Conservation (phyloP, 345 rosid genomes). For the Eucalyptus regnans region DNA sequence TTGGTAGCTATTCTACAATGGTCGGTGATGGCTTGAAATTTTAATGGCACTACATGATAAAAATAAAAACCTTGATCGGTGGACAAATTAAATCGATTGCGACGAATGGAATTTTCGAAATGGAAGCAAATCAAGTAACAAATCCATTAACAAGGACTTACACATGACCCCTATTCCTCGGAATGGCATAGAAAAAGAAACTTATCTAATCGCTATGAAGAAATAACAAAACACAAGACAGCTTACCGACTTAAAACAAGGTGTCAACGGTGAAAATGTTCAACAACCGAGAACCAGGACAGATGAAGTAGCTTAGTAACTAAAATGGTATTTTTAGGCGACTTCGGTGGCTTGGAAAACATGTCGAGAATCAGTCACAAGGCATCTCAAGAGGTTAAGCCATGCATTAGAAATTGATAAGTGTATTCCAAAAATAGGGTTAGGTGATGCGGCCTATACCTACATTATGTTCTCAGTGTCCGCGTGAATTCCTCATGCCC, state of each 20-base stretch:
- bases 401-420: not conserved
- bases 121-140: not conserved
- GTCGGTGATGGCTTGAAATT: not conserved
- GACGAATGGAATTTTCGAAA: not conserved
- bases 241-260: not conserved
- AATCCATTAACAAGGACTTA: not conserved
- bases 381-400: not conserved
- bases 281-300: not conserved
- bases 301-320: not conserved
- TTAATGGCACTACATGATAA: not conserved
- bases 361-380: not conserved
- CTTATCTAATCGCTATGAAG: not conserved
- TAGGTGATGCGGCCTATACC: not conserved
- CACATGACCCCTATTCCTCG: not conserved
- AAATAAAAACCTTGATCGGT: not conserved
- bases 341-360: not conserved
- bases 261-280: not conserved
- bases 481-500: not conserved
- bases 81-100: fast-evolving
- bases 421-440: not conserved
- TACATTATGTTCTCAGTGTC: not conserved
- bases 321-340: not conserved
- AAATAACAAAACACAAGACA: not conserved
- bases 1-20: not conserved
- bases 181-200: not conserved